A percentile compares a stretch with the other conserved stretches of the same genome.
Conservation (phyloP, 441 rosid genomes). For the Melastoma candidum region DNA sequence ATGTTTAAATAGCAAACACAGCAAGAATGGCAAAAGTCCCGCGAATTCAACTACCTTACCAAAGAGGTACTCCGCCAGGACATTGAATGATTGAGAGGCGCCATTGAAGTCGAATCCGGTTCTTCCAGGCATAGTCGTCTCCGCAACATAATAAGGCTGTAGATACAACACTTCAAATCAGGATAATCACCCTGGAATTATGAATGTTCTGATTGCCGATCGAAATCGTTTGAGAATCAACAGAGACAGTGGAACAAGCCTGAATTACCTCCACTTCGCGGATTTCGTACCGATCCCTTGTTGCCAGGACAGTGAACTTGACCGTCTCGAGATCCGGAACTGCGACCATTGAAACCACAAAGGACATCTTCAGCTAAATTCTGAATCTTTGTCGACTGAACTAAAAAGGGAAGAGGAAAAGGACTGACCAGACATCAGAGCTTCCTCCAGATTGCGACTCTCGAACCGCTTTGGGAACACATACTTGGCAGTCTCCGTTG, state of each 20-base stretch:
- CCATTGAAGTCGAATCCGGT: constrained; percentile 69
- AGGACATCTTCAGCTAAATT: neutral
- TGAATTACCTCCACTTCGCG: constrained; percentile 70
- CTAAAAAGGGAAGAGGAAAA: neutral
- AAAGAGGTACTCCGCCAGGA: constrained; percentile 83
- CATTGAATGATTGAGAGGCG: constrained; percentile 74
- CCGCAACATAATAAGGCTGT: constrained; percentile 78
- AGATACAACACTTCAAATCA: neutral
- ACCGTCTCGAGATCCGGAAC: constrained; percentile 88
- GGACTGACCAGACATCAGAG: constrained; percentile 61
- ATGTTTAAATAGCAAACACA: neutral
- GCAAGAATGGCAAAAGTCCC: constrained; percentile 1
- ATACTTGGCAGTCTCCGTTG: constrained; percentile 51
- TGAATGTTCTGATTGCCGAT: too few relatives aligned
- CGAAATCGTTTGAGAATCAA: neutral
- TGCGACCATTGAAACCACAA: constrained; percentile 5
- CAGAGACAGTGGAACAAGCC: neutral
- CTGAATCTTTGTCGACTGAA: neutral
- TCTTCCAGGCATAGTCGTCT: constrained; percentile 70
- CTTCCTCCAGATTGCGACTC: constrained; percentile 65
- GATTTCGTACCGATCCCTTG: constrained; percentile 57
- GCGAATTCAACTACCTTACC: constrained; percentile 60
- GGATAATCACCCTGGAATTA: too few relatives aligned
- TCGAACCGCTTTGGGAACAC: constrained; percentile 64
- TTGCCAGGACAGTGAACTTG: constrained; percentile 43